Percentiles rank a stretch among this genome's conserved stretches.
These are phyloP conservation scores for Chlamydomonas incerta DNA, from an alignment of 139 green algal species.

Conservation along the genomic window DNA sequence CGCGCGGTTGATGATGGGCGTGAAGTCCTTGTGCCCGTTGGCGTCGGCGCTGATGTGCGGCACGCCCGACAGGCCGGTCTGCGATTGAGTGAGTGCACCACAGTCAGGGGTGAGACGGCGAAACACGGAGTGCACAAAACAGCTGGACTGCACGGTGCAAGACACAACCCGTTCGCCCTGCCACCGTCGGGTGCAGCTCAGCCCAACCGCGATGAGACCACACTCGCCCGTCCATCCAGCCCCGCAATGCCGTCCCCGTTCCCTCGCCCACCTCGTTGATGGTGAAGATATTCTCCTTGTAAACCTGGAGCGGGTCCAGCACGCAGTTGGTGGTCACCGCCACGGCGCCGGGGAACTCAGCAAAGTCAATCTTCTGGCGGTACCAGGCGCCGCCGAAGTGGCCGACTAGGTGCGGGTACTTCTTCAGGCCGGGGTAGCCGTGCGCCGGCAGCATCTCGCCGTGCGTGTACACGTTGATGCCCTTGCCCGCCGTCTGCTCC, in stretches of 20 bases:
- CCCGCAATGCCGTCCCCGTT: neutral
- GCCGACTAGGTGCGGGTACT: constrained; percentile 67
- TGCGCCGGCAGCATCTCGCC: constrained; percentile 81
- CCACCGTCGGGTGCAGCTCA: neutral
- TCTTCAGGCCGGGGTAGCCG: constrained; percentile 74
- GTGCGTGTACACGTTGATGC: constrained; percentile 84
- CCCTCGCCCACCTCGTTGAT: constrained; percentile 64
- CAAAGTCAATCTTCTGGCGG: constrained; percentile 79
- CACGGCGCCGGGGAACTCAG: constrained; percentile 65
- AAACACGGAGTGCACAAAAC: too few species aligned
- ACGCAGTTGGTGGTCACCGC: constrained; percentile 86
- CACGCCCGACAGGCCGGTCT: constrained; percentile 61
- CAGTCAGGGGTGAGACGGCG: neutral
- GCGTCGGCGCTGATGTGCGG: constrained; percentile 50
- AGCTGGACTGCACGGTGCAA: too few species aligned
- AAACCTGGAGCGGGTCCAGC: constrained; percentile 66
- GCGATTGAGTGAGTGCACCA: neutral
- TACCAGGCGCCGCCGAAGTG: constrained; percentile 79
- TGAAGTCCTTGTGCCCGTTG: constrained; percentile 59
- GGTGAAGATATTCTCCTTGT: constrained; percentile 77
- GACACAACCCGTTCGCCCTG: too few species aligned
- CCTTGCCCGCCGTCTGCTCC: constrained; percentile 75
- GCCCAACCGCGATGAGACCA: too few species aligned
- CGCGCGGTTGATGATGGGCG: constrained; percentile 57
- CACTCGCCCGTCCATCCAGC: too few species aligned